phyloP scores from a whole-genome alignment of 148 eudicot genomes.

The Heliosperma pusillum region DNA sequence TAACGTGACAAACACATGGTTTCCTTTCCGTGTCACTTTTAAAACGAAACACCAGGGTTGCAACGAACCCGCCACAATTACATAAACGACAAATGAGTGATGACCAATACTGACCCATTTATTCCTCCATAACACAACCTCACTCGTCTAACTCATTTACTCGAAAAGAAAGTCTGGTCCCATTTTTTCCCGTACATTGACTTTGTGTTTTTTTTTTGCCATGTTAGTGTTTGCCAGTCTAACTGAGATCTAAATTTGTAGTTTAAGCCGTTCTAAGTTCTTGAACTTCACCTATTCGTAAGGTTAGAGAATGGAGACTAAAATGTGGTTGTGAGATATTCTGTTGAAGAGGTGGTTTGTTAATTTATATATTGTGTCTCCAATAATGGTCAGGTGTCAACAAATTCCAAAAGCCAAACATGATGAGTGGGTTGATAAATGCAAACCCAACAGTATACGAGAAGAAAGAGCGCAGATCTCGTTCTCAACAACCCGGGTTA shows the following conservation, averaged over 20 bases:
- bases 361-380: background rate
- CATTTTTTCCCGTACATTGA: background rate
- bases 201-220: background rate
- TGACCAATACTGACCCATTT: no score
- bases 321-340: background rate
- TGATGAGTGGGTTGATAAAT: slow-evolving; percentile 47
- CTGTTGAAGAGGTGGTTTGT: background rate
- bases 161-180: no score
- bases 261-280: background rate
- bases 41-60: no score
- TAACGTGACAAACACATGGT: no score
- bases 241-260: background rate
- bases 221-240: no score
- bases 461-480: slow-evolving; percentile 38
- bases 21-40: no score
- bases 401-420: slow-evolving; percentile 10
- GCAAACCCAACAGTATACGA: slow-evolving; percentile 49
- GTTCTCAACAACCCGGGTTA: slow-evolving; percentile 8
- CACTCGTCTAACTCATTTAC: no score
- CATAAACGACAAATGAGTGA: no score
- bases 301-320: background rate
- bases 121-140: no score
- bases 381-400: background rate
- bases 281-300: background rate
- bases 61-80: no score